Evolutionary conservation across 768 basidiomycete species (phyloP), one percentile per base, ranked within the genome.

Genomic region (Terana coerulea): DNA sequence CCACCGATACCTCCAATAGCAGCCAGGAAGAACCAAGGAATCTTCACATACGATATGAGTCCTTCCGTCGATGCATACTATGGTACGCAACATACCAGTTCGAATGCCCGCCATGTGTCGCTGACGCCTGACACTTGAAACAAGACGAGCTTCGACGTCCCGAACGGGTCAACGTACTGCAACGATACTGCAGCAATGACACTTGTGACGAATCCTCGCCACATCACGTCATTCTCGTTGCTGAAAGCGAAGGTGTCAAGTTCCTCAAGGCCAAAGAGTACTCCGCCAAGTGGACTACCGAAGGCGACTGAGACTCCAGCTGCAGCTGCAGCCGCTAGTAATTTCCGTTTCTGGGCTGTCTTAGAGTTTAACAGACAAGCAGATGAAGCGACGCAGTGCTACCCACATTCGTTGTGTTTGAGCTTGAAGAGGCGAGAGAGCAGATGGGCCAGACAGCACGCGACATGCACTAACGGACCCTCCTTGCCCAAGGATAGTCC

Each of bases 231-330:
- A 2, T 83, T 82, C 53, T 85, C 84, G 58, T 78, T 81, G 15
- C 55, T 57, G 41, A 57, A 57, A 12, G 82, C 77, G 61, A 85
- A 84, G 1, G 80, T 78, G 57, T 85, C 84, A 15, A 87, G 68
- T 62, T 87, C 84, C 75, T 93, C 91, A 28, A 93, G 78, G 5
- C 88, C 88, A 60, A 93, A 93, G 7, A 93, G 68, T 0, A 93
- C 90, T 9, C 90, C 91, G 3, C 91, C 91, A 5, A 93, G 74
- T 7, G 91, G 91, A 57, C 86, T 88, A 33, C 91, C 91, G 66
- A 93, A 93, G 12, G 91, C 91, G 1, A 93, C 90, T 0, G 89
- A 90, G 15, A 93, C 86, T 39, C 91, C 91, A 1, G 91, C 90
- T 0, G 88, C 86, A 2, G 89, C 91, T 0, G 90, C 90, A 0